Percentiles rank a stretch among this genome's conserved stretches.
Conservation (phyloP, 2,329 filamentous ascomycete genomes). For the Laburnicola sp. region DNA sequence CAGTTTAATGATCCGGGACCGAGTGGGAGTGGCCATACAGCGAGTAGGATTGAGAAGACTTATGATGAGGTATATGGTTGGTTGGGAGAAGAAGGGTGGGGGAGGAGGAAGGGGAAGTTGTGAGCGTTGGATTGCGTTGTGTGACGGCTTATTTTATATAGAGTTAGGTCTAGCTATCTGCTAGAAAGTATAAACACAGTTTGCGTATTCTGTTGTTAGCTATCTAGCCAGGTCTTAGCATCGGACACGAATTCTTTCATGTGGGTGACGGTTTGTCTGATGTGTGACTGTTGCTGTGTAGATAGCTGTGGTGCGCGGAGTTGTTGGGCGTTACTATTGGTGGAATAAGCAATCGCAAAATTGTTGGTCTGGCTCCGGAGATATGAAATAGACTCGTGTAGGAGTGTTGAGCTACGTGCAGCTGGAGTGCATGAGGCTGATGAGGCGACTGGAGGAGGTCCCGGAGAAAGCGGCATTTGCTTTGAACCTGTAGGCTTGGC, state of each 20-base stretch:
- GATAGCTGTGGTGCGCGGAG: constrained; percentile 1
- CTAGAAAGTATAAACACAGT: no score
- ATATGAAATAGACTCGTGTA: neutral
- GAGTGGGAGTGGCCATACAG: constrained; percentile 51
- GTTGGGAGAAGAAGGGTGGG: constrained; percentile 56
- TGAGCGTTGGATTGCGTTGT: neutral
- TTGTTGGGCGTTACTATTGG: neutral
- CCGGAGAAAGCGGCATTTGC: constrained; percentile 3
- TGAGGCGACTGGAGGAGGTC: constrained; percentile 3
- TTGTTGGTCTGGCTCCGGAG: neutral
- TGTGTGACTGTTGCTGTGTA: no score
- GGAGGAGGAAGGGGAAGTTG: constrained; percentile 31
- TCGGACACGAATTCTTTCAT: no score
- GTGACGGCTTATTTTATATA: no score
- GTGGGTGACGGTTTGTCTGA: no score
- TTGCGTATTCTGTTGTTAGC: no score
- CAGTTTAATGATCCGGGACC: constrained; percentile 60
- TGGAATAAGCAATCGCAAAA: constrained; percentile 3
- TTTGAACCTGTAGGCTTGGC: neutral
- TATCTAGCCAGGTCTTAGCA: neutral
- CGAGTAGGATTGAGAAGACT: constrained; percentile 47
- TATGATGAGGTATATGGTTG: constrained; percentile 55
- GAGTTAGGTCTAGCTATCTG: no score
- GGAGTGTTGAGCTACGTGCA: constrained; percentile 2
- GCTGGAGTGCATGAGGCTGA: constrained; percentile 6